Evolutionary conservation across 202 grass and related monocot genomes (phyloP), one percentile per base, ranked within the genome.

Genomic region (Alloteropsis angusta): DNA sequence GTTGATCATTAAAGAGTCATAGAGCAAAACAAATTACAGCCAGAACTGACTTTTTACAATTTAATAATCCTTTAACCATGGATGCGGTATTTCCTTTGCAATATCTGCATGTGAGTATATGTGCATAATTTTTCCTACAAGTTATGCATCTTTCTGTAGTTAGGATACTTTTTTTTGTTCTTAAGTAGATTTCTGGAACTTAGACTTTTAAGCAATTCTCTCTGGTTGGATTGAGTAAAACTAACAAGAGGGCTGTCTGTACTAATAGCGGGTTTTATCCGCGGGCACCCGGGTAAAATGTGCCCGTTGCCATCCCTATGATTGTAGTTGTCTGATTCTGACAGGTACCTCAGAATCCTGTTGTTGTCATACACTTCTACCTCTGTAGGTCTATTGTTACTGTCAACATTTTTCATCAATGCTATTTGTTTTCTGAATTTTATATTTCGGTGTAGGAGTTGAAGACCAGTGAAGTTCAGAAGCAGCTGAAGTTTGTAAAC

Each of bases 401-500:
- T 52, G 46, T 23, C 39, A 28, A 34, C 55, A 18, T 59, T 60
- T 54, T 68, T 35, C 18, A 68, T 48, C 39, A 28, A 74, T 60
- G 7, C 9, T 69, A 54, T 59, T 74, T 11, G 18, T 45, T 84
- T 80, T 60, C 60, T 82, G 21, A 75, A 65, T 60, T 63, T 59
- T 72, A 50, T 71, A 77, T 19, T 83, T 61, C 25, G 32, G 7
- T 87, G 77, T 45, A 91, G 91, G 91, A 93, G 71, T 66, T 93
- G 72, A 82, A 82, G 82, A 86, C 88, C 18, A 26, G 75, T 75
- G 88, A 91, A 84, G 88, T 93, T 76, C 58, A 80, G 46, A 84
- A 81, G 76, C 91, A 93, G 39, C 76, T 93, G 55, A 90, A 90
- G 75, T 84, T 44, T 82, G 43, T 90, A 39, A 88, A 86, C 26